Evolutionary conservation across 768 basidiomycete species (phyloP).

Genomic region (Lentinula edodes): DNA sequence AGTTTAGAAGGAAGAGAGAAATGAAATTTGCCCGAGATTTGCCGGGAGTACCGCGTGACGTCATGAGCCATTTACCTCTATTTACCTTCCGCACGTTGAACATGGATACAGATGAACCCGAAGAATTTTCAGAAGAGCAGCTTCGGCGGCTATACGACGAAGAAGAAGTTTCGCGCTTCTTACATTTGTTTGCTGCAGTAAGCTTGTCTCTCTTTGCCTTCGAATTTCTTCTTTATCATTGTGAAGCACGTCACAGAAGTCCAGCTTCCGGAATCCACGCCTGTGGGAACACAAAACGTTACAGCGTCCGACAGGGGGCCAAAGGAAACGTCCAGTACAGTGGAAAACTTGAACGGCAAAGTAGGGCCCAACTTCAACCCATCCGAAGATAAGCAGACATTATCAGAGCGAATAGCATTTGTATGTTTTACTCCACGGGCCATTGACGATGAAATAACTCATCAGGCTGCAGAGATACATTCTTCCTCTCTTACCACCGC

Average conservation of each 20-base stretch:
- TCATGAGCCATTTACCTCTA: too few species aligned
- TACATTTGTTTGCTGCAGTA: constrained; percentile 57
- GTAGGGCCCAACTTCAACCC: background rate
- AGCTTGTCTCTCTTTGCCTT: constrained; percentile 12
- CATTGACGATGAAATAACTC: background rate
- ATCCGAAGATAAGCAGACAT: background rate
- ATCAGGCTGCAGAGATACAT: constrained; percentile 27
- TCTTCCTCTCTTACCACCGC: constrained; percentile 41
- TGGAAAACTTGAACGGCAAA: background rate
- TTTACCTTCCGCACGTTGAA: too few species aligned
- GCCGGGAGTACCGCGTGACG: too few species aligned
- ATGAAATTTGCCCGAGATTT: too few species aligned
- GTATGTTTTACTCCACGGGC: constrained; percentile 12
- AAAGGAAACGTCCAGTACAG: background rate
- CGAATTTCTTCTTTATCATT: background rate
- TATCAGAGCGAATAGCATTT: constrained; percentile 23
- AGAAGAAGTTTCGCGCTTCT: constrained; percentile 58
- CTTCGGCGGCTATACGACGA: constrained; percentile 56
- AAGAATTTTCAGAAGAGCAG: constrained; percentile 42
- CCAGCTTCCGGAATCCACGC: constrained; percentile 20
- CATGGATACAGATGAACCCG: too few species aligned
- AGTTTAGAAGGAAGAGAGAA: too few species aligned
- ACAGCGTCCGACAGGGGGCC: background rate
- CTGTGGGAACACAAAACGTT: constrained; percentile 3
- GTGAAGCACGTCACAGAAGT: constrained; percentile 59